Evolutionary conservation across 495 filamentous ascomycete genomes (phyloP).

Genomic region (Penicillium cataractarum): DNA sequence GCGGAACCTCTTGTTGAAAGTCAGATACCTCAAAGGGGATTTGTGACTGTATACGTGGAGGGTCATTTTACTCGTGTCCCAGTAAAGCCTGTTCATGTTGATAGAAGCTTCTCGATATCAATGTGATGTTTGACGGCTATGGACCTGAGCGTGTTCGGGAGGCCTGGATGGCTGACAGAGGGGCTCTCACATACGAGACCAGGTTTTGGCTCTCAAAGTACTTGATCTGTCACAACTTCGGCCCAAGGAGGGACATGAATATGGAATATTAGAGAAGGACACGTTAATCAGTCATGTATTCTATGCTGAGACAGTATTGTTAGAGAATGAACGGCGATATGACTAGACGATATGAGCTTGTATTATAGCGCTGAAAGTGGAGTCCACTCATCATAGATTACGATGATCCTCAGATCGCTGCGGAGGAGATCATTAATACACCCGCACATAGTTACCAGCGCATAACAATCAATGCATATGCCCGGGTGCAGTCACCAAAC

Average conservation of each 20-base stretch:
- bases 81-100: neutral
- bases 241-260: neutral
- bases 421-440: neutral
- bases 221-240: neutral
- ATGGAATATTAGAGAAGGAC: too few relatives aligned
- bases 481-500: neutral
- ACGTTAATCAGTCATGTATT: too few relatives aligned
- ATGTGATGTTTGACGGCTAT: neutral
- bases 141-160: neutral
- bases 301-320: too few relatives aligned
- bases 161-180: neutral
- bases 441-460: neutral
- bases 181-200: neutral
- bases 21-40: neutral
- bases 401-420: neutral
- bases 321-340: too few relatives aligned
- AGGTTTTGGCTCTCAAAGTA: neutral
- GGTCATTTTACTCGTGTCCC: neutral
- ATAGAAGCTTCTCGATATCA: neutral
- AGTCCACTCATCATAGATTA: too few relatives aligned
- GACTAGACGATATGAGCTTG: too few relatives aligned
- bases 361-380: too few relatives aligned
- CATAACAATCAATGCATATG: neutral
- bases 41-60: neutral
- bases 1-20: neutral